These are phyloP conservation scores for Aspergillus kassunensis DNA, from an alignment of 495 filamentous ascomycete species.

Conservation along the genomic window DNA sequence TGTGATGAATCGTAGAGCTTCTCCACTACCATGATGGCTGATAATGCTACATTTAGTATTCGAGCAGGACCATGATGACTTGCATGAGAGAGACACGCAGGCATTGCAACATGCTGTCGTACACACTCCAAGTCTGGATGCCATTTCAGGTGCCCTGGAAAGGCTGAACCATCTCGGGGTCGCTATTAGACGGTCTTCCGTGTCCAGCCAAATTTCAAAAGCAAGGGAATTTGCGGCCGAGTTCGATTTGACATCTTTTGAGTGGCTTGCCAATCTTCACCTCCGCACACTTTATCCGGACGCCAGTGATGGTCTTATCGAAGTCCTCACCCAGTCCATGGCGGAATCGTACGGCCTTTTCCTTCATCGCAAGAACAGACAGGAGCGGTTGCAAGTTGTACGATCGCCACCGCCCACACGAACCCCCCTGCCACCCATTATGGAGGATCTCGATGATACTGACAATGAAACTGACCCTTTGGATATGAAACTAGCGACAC, in stretches of 20 bases:
- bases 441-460: neutral
- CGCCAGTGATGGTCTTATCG: neutral
- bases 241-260: neutral
- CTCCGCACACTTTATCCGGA: neutral
- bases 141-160: neutral
- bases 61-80: neutral
- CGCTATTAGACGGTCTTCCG: slow-evolving; percentile 1
- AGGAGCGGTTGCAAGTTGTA: neutral
- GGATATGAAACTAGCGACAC: neutral
- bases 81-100: neutral
- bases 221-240: neutral
- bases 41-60: neutral
- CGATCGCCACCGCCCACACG: neutral
- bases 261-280: neutral
- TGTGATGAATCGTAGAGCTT: neutral
- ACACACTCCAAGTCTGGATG: neutral
- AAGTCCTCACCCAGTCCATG: neutral
- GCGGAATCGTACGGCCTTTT: neutral
- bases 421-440: neutral
- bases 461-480: neutral
- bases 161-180: neutral
- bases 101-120: neutral
- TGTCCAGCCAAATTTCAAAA: neutral
- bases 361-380: neutral
- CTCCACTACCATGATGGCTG: too few relatives aligned